Base-by-base conservation (phyloP, 108 stramenopile genomes). In the Cyclotella cryptica region DNA sequence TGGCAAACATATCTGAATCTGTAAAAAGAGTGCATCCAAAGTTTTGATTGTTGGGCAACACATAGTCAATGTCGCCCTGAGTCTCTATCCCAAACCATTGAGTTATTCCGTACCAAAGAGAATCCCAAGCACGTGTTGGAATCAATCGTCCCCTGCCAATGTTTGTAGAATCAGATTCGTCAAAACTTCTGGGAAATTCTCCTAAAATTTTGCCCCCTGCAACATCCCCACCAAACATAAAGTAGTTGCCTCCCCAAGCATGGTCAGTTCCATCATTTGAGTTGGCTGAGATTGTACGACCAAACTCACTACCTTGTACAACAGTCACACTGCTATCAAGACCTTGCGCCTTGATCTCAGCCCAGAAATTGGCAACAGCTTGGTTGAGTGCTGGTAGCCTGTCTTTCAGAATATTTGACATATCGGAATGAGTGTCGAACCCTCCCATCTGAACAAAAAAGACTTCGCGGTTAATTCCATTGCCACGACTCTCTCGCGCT, bases 121-220 rank as follows among this genome's bases (percentile, higher is more conserved):
- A 43, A 40, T 90, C 89, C 87, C 85, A 88, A 26, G 73, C 46
- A 14, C 71, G 84, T 18, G 80, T 84, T 0, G 88, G 88, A 35
- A 85, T 80, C 15, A 89, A 26, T n/a, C 88, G 69, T 15, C 88
- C 88, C 29, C 84, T 72, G 24, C 86, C 88, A 27, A 84, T 55
- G 55, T 86, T 85, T 0, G 67, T 40, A 18, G 70, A 44, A 60
- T 49, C 69, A 4, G 69, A 53, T 24, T 75, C 78, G 11, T 21
- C 40, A 76, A 81, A 87, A 15, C 35, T 30, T 35, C 27, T 47
- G 19, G 84, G 84, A 30, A 81, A 85, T 19, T 80, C 24, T 4
- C 87, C 87, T 0, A 77, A 24, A 45, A 88, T 78, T 30, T 73
- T 79, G 5, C 83, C 85, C 28, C 85, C 83, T 53, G 84, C 66